Base-by-base conservation (phyloP, 139 green algal genomes). In the Chlorella sp. region DNA sequence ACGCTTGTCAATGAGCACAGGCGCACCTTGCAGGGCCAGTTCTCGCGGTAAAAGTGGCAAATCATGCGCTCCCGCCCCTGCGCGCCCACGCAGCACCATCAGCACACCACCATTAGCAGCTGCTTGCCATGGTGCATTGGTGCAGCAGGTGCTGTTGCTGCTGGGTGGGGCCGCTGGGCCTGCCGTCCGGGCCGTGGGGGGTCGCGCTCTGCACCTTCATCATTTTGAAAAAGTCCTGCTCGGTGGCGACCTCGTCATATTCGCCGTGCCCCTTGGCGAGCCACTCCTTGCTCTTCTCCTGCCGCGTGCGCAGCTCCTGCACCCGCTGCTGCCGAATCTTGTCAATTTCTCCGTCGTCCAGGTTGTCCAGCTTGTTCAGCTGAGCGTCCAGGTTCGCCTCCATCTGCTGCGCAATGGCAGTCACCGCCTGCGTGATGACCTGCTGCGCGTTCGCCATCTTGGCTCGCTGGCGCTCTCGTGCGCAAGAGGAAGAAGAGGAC, bases 211-310 rank as follows among this genome's bases (percentile, higher is more conserved):
- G 6, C 27, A 72, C 67, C 67, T 98, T 99, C 76, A 96, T 93
- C 62, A 92, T 90, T 33, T 87, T 85, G 71, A 99, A 99, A 75
- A 99, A 99, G 17, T 97, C 92, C 63, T 94, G 91, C 82, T 99
- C 94, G 5, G 83, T 70, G 0, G 71, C 5, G 0, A 97, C 74
- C 51, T 98, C 90, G 1, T 62, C 73, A 65, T 95, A 95, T 75
- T 97, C 91, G 32, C 95, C 95, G 75, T 99, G 95, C 6, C 95
- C 95, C 24, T 84, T 86, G 6, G 60, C 81, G 2, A 88, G n/a
- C 93, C 94, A 98, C 62, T 96, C 90, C 59, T 91, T 83, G 67
- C 83, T 86, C 74, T 93, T 92, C 42, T 86, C 77, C 49, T 88
- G 80, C 63, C 83, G 68, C 69, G 78, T 76, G 75, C 86, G 89